These are phyloP conservation scores for Alternaria consortialis DNA, from an alignment of 2,329 filamentous ascomycete genomes.

Conservation along the genomic window DNA sequence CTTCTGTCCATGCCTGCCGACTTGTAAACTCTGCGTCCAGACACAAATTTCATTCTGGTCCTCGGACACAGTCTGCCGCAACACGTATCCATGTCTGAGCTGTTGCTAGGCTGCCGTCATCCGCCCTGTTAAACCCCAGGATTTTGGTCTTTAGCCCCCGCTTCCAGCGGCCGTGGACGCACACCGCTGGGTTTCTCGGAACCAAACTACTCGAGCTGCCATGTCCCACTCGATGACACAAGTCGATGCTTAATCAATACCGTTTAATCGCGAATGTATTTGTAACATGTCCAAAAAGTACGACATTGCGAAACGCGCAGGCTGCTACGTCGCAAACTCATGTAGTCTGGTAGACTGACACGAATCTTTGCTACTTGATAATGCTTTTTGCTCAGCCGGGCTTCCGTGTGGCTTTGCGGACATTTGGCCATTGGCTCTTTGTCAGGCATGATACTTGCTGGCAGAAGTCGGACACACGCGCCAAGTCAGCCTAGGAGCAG, in stretches of 20 bases:
- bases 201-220: constrained; percentile 23
- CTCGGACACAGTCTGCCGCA: constrained; percentile 30
- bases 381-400: constrained; percentile 15
- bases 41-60: constrained; percentile 11
- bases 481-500: constrained; percentile 6
- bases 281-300: background rate
- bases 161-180: constrained; percentile 30
- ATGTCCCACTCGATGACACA: constrained; percentile 1
- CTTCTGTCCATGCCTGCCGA: constrained; percentile 24
- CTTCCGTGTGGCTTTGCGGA: constrained; percentile 10
- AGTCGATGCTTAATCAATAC: background rate
- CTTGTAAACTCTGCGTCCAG: constrained; percentile 31
- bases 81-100: constrained; percentile 28
- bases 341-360: background rate
- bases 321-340: background rate
- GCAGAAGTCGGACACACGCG: background rate
- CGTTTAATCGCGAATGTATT: background rate
- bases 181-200: constrained; percentile 40
- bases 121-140: constrained; percentile 31
- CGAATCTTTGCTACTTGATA: background rate
- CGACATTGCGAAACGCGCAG: background rate
- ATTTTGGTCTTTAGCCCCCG: constrained; percentile 31
- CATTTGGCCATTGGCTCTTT: constrained; percentile 5
- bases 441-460: constrained; percentile 4
- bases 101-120: constrained; percentile 16